Evolutionary conservation across 2,329 filamentous ascomycete species (phyloP).

Genomic region (Rasamsonia emersonii): DNA sequence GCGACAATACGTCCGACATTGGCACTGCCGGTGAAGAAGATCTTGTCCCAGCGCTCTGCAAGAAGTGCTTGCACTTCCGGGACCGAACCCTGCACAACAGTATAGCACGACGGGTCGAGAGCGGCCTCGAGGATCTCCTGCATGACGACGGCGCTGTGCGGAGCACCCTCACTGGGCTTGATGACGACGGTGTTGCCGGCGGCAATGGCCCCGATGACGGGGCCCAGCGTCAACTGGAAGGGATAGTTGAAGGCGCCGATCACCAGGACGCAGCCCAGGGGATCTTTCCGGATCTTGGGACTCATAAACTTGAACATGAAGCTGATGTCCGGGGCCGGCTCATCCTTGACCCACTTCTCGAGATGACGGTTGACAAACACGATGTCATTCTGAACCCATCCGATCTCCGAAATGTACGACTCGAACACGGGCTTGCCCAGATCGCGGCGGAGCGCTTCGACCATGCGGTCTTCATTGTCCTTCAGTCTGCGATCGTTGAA

Average conservation of each 20-base stretch:
- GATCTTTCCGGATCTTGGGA: constrained; percentile 76
- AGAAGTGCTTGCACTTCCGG: constrained; percentile 74
- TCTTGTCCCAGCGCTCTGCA: constrained; percentile 92
- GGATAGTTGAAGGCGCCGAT: constrained; percentile 96
- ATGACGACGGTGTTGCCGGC: constrained; percentile 83
- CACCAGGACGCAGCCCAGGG: constrained; percentile 71
- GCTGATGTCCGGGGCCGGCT: constrained; percentile 61
- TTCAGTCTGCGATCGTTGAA: constrained; percentile 52
- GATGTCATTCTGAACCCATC: constrained; percentile 73
- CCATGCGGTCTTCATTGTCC: constrained; percentile 65
- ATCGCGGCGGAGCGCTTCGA: constrained; percentile 68
- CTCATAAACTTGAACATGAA: constrained; percentile 60
- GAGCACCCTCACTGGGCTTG: constrained; percentile 81
- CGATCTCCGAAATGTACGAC: constrained; percentile 62
- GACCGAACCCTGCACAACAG: constrained; percentile 70
- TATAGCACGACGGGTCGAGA: constrained; percentile 70
- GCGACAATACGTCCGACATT: constrained; percentile 77
- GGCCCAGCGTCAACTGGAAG: constrained; percentile 67
- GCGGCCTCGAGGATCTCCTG: constrained; percentile 67
- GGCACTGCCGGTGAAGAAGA: constrained; percentile 84
- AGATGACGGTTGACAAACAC: constrained; percentile 70
- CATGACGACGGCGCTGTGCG: constrained; percentile 67
- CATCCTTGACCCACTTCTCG: constrained; percentile 74
- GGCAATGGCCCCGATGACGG: constrained; percentile 80
- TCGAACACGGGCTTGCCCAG: constrained; percentile 72